Conservation (phyloP, 2,329 filamentous ascomycete genomes). For the Chaetomium sp. region DNA sequence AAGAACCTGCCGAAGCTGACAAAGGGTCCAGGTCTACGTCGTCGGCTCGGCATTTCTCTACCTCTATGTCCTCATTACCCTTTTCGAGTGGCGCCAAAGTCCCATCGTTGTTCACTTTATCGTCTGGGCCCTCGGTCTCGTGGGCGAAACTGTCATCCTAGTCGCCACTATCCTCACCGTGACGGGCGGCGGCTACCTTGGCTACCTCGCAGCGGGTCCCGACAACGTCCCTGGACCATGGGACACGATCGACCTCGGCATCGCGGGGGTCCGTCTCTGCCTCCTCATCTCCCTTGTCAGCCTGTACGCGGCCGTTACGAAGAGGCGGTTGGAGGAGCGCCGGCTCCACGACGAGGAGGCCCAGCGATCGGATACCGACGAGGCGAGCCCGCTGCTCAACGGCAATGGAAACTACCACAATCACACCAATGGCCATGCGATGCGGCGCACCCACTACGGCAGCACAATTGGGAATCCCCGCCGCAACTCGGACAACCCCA, state of each 20-base stretch:
- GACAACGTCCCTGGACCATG: conserved; percentile 46
- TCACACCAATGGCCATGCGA: conserved; percentile 29
- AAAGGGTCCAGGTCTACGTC: conserved; percentile 71
- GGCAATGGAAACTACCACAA: conserved; percentile 43
- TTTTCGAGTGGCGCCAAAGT: conserved; percentile 80
- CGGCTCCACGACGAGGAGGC: conserved; percentile 48
- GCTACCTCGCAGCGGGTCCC: conserved; percentile 44
- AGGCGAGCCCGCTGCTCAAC: conserved; percentile 65
- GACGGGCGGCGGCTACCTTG: conserved; percentile 49
- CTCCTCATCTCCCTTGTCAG: conserved; percentile 51
- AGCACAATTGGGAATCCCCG: conserved; percentile 35
- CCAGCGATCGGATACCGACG: conserved; percentile 47
- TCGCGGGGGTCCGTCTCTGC: conserved; percentile 69
- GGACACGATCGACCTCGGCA: conserved; percentile 65
- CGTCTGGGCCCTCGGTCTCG: conserved; percentile 74
- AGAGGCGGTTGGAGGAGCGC: conserved; percentile 46
- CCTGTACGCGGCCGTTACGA: conserved; percentile 57
- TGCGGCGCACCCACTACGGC: conserved; percentile 35
- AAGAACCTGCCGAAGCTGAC: conserved; percentile 22
- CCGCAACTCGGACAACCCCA: conserved; percentile 45
- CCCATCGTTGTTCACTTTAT: conserved; percentile 79
- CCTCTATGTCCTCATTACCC: conserved; percentile 79
- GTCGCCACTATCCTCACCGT: conserved; percentile 69
- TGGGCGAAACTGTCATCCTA: conserved; percentile 73
- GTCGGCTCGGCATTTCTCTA: conserved; percentile 85